Evolutionary conservation across 1,284 basidiomycete genomes (phyloP).

Genomic region (Moesziomyces sp.): DNA sequence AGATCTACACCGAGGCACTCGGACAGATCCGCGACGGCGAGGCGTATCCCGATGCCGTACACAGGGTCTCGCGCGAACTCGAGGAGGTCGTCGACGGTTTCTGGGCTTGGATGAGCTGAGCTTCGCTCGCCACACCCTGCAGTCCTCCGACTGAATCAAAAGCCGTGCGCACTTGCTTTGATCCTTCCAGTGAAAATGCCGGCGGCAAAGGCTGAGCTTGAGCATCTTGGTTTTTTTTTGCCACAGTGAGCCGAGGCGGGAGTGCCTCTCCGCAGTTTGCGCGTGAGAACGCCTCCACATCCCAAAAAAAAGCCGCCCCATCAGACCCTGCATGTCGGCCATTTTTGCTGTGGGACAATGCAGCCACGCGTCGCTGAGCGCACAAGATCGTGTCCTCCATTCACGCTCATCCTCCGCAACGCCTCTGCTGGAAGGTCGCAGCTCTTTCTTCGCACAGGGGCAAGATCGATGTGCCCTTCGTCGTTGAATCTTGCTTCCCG

Average conservation of each 20-base stretch:
- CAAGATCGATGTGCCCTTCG: neutral
- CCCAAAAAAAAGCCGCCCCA: conserved; percentile 5
- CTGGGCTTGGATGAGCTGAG: conserved; percentile 53
- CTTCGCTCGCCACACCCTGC: neutral
- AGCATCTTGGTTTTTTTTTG: neutral
- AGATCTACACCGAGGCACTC: conserved; percentile 59
- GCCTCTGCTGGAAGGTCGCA: neutral
- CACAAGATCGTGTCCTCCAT: neutral
- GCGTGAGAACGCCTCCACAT: conserved; percentile 15
- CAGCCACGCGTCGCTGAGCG: conserved; percentile 1
- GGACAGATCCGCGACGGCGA: conserved; percentile 47
- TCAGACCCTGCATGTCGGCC: neutral
- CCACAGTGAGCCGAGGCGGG: neutral
- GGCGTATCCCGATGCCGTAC: conserved; percentile 33
- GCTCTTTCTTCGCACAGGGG: neutral
- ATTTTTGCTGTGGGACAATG: neutral
- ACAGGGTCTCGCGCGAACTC: conserved; percentile 42
- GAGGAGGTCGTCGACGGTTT: conserved; percentile 51
- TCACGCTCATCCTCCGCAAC: conserved; percentile 23
- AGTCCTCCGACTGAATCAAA: neutral
- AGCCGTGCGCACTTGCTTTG: neutral
- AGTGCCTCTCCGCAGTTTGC: conserved; percentile 4
- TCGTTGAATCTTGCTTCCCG: neutral
- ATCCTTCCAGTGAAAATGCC: too few relatives aligned
- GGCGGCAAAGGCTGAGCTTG: neutral